Percentiles rank a stretch among this genome's conserved stretches.
phyloP scores from a whole-genome alignment of 805 yeast species.

The Cyberlindnera nakhonratchasimensis region DNA sequence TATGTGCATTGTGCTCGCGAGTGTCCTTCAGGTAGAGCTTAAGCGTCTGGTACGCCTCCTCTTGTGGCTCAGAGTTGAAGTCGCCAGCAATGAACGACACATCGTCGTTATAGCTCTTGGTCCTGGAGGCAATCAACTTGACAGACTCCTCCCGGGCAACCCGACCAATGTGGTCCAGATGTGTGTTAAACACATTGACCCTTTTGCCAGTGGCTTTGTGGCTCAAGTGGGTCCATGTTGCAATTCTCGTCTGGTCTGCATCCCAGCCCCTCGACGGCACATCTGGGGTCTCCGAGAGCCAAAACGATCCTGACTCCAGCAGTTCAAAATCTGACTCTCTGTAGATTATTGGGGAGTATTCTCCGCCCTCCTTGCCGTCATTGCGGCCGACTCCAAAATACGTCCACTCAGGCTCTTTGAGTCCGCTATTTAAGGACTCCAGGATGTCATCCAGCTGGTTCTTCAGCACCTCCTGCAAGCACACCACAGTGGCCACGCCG shows the following conservation, averaged over 20 bases:
- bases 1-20: slow-evolving; percentile 23
- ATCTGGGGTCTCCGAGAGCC: slow-evolving; percentile 55
- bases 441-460: slow-evolving; percentile 45
- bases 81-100: slow-evolving; percentile 52
- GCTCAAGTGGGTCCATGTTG: slow-evolving; percentile 33
- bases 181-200: slow-evolving; percentile 42
- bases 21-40: slow-evolving; percentile 38
- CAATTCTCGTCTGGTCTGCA: slow-evolving; percentile 40
- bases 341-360: slow-evolving; percentile 47
- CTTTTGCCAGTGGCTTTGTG: slow-evolving; percentile 20
- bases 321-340: slow-evolving; percentile 36
- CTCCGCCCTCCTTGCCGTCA: slow-evolving; percentile 49
- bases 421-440: slow-evolving; percentile 29
- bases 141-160: slow-evolving; percentile 45
- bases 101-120: slow-evolving; percentile 30
- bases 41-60: slow-evolving; percentile 39
- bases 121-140: slow-evolving; percentile 39
- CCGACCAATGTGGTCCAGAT: slow-evolving; percentile 47
- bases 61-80: slow-evolving; percentile 49
- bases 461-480: slow-evolving; percentile 46
- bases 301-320: slow-evolving; percentile 40
- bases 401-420: slow-evolving; percentile 33
- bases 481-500: slow-evolving; percentile 36
- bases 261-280: slow-evolving; percentile 52
- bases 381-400: slow-evolving; percentile 51